Percentiles rank a stretch among this genome's conserved stretches.
Evolutionary conservation across 2,329 filamentous ascomycete species (phyloP).

Genomic region (Fusarium veterinarium): DNA sequence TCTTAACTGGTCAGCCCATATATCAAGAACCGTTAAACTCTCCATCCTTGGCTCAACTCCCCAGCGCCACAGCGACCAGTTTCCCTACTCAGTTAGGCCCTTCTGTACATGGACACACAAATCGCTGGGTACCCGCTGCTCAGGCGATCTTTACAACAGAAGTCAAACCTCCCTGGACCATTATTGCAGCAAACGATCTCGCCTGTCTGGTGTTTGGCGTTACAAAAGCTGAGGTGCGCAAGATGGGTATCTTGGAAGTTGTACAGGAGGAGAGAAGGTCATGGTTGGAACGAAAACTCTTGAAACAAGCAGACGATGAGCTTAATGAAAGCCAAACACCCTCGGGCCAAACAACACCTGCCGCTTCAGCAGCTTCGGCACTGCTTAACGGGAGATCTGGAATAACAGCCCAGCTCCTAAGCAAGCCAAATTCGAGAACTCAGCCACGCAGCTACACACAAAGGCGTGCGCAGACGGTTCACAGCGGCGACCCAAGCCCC

Average conservation of each 20-base stretch:
- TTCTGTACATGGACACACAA: constrained; percentile 86
- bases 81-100: constrained; percentile 64
- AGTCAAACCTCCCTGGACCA: constrained; percentile 90
- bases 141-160: constrained; percentile 99
- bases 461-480: constrained; percentile 73
- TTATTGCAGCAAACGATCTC: constrained; percentile 94
- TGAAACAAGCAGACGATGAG: constrained; percentile 59
- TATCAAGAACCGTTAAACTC: constrained; percentile 56
- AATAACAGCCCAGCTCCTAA: constrained; percentile 88
- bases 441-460: constrained; percentile 63
- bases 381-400: constrained; percentile 77
- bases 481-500: constrained; percentile 65
- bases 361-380: constrained; percentile 57
- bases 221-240: constrained; percentile 93
- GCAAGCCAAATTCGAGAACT: constrained; percentile 76
- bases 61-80: constrained; percentile 54
- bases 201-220: constrained; percentile 99
- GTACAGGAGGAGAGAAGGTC: constrained; percentile 88
- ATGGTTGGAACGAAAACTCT: constrained; percentile 90
- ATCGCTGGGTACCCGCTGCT: constrained; percentile 88
- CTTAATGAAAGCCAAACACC: constrained; percentile 47
- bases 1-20: constrained; percentile 60
- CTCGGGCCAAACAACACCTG: constrained; percentile 50
- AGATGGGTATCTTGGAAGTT: constrained; percentile 94
- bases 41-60: constrained; percentile 54